Base-by-base conservation (phyloP, 345 rosid genomes). In the Abelmoschus esculentus region DNA sequence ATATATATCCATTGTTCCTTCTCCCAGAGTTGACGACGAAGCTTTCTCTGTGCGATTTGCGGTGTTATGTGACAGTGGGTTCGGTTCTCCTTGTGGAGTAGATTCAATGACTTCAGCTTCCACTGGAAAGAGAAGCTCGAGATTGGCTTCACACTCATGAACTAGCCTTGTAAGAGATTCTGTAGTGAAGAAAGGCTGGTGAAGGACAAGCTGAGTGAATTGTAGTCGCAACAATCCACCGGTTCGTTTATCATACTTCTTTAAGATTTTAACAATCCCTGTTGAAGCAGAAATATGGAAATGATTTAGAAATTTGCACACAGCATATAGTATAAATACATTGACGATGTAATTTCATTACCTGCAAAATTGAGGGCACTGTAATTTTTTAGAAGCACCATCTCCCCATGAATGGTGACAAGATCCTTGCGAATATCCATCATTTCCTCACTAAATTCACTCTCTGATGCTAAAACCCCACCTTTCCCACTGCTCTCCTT, bases 301-400 rank as follows among this genome's bases (percentile, higher is more conserved):
- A 61, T 13, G 5, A 12, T 36, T 54, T 53, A 82, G 46, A 57
- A 75, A 54, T 56, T 17, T 64, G 66, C n/a, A 67, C 18, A 19
- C 6, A 68, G 6, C 15, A 19, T 11, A 47, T 10, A 7, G 7
- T 56, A 49, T 32, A n/a, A 61, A 44, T n/a, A 74, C 64, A 65
- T 14, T 12, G 4, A 52, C 5, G 44, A 5, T 47, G 52, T 13
- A 57, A 70, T 5, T 49, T 58, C 18, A 3, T 14, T 77, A 90
- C 98, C 98, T 81, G 96, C 97, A 75, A 93, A 90, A 74, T 90
- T 93, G 6, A 93, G 82, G 74, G 98, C 88, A 79, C 96, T 90
- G 71, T 92, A 92, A 77, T 88, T 90, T 85, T 92, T 88, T 0
- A 92, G 85, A 67, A 92, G 98, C 70, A 92, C 96, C 98, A 92